These are phyloP conservation scores for Cryptococcus amylolentus DNA, from an alignment of 1,284 basidiomycete genomes.

Conservation along the genomic window DNA sequence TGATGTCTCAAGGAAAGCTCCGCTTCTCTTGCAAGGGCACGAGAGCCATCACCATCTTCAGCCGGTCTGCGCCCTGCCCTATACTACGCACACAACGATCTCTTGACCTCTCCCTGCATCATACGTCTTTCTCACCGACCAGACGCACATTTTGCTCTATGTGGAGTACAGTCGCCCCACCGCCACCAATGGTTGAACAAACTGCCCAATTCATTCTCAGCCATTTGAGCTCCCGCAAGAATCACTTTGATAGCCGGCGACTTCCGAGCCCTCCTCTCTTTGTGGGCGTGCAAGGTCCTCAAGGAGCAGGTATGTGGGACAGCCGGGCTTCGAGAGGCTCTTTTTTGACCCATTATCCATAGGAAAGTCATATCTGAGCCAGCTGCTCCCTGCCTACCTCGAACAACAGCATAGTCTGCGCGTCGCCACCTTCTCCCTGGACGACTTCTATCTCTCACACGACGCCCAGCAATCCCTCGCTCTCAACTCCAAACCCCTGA, in stretches of 20 bases:
- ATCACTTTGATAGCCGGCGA: not conserved
- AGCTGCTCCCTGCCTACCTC: constrained; percentile 24
- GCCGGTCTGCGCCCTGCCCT: no score
- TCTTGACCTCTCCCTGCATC: no score
- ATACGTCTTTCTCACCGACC: no score
- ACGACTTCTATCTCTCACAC: constrained; percentile 39
- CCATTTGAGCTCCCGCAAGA: not conserved
- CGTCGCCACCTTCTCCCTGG: constrained; percentile 32
- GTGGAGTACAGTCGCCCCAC: not conserved
- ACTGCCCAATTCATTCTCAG: not conserved
- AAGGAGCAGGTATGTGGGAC: constrained; percentile 21
- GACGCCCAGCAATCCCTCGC: constrained; percentile 24
- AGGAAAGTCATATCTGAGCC: constrained; percentile 38
- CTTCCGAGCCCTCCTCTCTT: constrained; percentile 15
- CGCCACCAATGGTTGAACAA: not conserved
- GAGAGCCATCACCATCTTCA: no score
- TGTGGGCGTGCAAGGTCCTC: constrained; percentile 31
- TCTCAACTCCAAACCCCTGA: constrained; percentile 16
- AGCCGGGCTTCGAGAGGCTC: not conserved
- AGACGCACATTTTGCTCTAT: not conserved
- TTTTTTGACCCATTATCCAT: not conserved
- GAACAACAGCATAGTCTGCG: constrained; percentile 11
- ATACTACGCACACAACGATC: no score
- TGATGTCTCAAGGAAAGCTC: no score
- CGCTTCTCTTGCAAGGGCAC: no score